phyloP scores from a whole-genome alignment of 441 rosid species.

The Theobroma grandiflorum region DNA sequence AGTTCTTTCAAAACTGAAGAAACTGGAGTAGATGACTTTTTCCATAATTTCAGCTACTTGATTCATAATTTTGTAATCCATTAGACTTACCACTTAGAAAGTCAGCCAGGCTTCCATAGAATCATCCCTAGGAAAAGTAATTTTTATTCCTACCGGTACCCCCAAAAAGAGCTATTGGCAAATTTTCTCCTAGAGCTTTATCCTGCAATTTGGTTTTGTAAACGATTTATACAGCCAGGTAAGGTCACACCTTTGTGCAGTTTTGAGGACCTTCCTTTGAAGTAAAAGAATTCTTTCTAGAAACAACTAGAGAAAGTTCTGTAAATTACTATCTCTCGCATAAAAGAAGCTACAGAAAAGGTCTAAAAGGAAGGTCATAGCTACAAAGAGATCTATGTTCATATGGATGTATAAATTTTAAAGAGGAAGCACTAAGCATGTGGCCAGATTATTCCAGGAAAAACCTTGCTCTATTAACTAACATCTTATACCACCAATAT shows the following conservation, averaged over 20 bases:
- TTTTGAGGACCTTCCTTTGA: background rate
- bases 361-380: background rate
- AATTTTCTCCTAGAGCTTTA: background rate
- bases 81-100: background rate
- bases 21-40: background rate
- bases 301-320: background rate
- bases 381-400: background rate
- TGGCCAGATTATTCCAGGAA: background rate
- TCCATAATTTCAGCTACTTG: too few species aligned
- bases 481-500: background rate
- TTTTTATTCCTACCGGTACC: background rate
- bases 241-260: slow-evolving; percentile 1
- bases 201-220: background rate
- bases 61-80: background rate
- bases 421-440: background rate
- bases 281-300: background rate
- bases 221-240: background rate
- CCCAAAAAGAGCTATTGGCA: background rate
- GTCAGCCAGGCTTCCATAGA: background rate
- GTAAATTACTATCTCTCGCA: background rate
- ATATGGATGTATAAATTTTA: background rate
- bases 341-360: background rate
- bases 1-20: background rate
- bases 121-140: background rate
- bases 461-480: background rate